phyloP scores from a whole-genome alignment of 345 rosid species.

The Citrus reticulata region DNA sequence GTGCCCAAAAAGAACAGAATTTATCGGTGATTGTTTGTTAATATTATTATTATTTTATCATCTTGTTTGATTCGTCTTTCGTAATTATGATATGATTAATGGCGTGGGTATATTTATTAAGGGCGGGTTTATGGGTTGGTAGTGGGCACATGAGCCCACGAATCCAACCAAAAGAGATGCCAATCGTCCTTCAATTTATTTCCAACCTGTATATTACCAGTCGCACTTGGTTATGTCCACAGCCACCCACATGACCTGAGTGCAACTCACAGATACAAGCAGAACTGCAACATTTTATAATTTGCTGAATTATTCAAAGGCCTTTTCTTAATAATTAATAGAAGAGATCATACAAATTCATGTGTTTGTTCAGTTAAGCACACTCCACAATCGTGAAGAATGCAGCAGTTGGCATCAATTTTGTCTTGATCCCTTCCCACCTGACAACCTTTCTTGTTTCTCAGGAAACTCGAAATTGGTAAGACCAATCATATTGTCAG shows the following conservation, averaged over 20 bases:
- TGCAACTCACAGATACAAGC: neutral
- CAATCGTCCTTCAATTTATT: constrained; percentile 4
- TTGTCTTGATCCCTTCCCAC: constrained; percentile 16
- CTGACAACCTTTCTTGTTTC: constrained; percentile 4
- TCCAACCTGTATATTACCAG: constrained; percentile 9
- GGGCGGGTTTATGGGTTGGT: constrained; percentile 8
- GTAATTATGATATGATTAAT: too few relatives aligned
- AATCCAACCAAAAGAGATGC: constrained; percentile 10
- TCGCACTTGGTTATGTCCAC: constrained; percentile 7
- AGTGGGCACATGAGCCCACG: constrained; percentile 31
- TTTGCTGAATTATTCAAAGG: neutral
- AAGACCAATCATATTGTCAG: constrained; percentile 1
- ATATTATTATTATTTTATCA: neutral
- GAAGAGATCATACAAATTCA: neutral
- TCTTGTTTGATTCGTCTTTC: too few relatives aligned
- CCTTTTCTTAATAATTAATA: too few relatives aligned
- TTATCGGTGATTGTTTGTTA: neutral
- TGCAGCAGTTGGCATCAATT: neutral
- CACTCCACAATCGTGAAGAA: neutral
- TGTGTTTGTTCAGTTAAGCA: neutral
- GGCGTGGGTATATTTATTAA: too few relatives aligned
- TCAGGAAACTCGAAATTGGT: neutral
- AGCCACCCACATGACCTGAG: constrained; percentile 24
- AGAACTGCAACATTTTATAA: neutral
- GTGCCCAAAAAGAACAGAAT: neutral